These are phyloP conservation scores for Vaccinium vitisidaea DNA, from an alignment of 148 eudicot species.

Conservation along the genomic window DNA sequence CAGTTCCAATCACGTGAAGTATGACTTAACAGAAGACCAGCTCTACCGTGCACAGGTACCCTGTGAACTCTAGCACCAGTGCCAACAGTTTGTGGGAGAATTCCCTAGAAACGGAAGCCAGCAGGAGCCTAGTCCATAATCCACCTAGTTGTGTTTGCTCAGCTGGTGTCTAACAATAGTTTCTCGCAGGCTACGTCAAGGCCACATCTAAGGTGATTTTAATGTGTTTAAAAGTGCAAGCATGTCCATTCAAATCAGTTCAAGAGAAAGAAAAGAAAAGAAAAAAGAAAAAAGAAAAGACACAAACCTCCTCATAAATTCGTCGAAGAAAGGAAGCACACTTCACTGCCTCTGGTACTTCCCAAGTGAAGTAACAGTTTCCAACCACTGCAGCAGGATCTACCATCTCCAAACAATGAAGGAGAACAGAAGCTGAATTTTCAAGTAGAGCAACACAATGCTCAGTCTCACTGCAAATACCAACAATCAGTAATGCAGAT, in stretches of 20 bases:
- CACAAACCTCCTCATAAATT: slow-evolving; percentile 85
- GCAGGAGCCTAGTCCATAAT: slow-evolving; percentile 11
- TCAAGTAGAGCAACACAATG: slow-evolving; percentile 64
- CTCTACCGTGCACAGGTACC: slow-evolving; percentile 1
- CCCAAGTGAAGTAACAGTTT: slow-evolving; percentile 50
- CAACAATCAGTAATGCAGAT: not conserved
- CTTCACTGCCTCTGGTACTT: slow-evolving; percentile 61
- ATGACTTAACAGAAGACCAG: slow-evolving; percentile 6
- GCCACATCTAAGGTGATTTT: not conserved
- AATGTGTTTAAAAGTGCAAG: not conserved
- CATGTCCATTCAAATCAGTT: not conserved
- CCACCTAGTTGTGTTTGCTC: not conserved
- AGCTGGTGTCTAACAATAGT: not conserved
- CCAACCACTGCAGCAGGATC: slow-evolving; percentile 33
- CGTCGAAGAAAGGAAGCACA: slow-evolving; percentile 82
- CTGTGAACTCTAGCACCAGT: slow-evolving; percentile 4
- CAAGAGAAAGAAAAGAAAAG: not conserved
- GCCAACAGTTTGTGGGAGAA: not conserved
- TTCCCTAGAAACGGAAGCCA: slow-evolving; percentile 3
- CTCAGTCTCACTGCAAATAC: slow-evolving; percentile 50
- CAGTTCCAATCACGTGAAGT: not conserved
- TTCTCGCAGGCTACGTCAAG: not conserved
- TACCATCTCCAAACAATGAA: slow-evolving; percentile 73
- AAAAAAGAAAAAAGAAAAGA: slow-evolving; percentile 16
- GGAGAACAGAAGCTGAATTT: slow-evolving; percentile 67